Evolutionary conservation across 768 basidiomycete species (phyloP).

Genomic region (Leccinum subgranulosum): DNA sequence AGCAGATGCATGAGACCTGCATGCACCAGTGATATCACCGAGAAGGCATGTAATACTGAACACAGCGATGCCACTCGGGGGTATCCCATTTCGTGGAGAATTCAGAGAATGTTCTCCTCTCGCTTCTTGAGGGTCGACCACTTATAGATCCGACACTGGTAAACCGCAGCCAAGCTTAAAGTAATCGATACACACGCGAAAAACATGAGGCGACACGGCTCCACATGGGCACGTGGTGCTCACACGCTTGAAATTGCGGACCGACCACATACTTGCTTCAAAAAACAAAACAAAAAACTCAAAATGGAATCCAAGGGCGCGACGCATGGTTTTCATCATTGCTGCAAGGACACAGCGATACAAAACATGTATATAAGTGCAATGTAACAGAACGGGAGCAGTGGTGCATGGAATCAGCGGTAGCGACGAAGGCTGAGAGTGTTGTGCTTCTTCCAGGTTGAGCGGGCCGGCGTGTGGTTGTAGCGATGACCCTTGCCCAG

Average conservation of each 20-base stretch:
- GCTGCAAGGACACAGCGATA: constrained; percentile 20
- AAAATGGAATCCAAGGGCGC: not conserved
- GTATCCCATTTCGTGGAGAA: constrained; percentile 15
- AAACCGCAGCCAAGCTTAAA: constrained; percentile 11
- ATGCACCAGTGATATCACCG: constrained; percentile 12
- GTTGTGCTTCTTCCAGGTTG: constrained; percentile 99
- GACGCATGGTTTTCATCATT: constrained; percentile 14
- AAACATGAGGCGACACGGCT: constrained; percentile 14
- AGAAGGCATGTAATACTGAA: constrained; percentile 13
- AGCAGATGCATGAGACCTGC: constrained; percentile 7
- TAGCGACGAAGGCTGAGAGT: constrained; percentile 89
- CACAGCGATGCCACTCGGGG: constrained; percentile 7
- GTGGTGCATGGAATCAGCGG: constrained; percentile 48
- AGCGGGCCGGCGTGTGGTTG: constrained; percentile 89
- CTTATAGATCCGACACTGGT: not conserved
- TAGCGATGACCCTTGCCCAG: constrained; percentile 91
- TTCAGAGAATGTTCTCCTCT: constrained; percentile 1
- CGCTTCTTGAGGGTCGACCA: not conserved
- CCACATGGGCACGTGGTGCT: not conserved
- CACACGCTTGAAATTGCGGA: not conserved
- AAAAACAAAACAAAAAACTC: not conserved
- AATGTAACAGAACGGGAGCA: constrained; percentile 7
- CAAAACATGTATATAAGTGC: constrained; percentile 27
- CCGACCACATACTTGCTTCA: too few relatives aligned
- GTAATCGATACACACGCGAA: constrained; percentile 15